Evolutionary conservation across 352 stramenopile species (phyloP).

Genomic region (Globisporangium alternatum): DNA sequence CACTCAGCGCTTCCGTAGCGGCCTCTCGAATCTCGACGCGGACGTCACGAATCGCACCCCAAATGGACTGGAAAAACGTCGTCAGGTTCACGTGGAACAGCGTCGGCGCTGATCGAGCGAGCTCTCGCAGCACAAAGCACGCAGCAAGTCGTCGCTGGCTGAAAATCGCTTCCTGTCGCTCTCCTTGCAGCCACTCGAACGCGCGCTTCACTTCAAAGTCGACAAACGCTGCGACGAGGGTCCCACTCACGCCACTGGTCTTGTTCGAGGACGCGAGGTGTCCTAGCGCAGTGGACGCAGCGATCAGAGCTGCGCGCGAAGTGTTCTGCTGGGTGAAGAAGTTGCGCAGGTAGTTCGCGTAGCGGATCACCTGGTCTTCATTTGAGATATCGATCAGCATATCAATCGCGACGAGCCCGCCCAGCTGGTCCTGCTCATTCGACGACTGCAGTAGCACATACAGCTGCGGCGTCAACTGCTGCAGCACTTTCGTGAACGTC

Average conservation of each 20-base stretch:
- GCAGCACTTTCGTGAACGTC: constrained; percentile 72
- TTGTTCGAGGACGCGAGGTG: constrained; percentile 70
- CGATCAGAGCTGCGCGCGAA: constrained; percentile 53
- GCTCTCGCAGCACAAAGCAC: constrained; percentile 85
- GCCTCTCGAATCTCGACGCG: constrained; percentile 81
- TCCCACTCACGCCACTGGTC: constrained; percentile 72
- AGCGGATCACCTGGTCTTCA: constrained; percentile 89
- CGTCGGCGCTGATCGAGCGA: constrained; percentile 84
- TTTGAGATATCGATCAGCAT: constrained; percentile 78
- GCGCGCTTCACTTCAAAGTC: constrained; percentile 91
- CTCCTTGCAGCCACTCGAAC: constrained; percentile 86
- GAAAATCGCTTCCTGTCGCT: constrained; percentile 64
- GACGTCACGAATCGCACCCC: constrained; percentile 73
- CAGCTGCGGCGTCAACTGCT: constrained; percentile 73
- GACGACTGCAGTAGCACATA: constrained; percentile 65
- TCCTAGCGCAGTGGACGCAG: constrained; percentile 75
- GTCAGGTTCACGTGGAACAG: constrained; percentile 90
- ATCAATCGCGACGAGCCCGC: constrained; percentile 72
- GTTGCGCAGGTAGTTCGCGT: constrained; percentile 88
- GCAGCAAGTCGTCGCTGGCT: constrained; percentile 74
- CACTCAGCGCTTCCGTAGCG: constrained; percentile 76
- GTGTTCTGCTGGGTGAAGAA: constrained; percentile 78
- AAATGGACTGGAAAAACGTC: constrained; percentile 93
- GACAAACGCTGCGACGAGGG: constrained; percentile 86
- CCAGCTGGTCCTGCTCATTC: constrained; percentile 66